Percentiles rank a stretch among this genome's conserved stretches.
phyloP scores from a whole-genome alignment of 2,329 filamentous ascomycete genomes.

The Rhytidhysteron rufulum region DNA sequence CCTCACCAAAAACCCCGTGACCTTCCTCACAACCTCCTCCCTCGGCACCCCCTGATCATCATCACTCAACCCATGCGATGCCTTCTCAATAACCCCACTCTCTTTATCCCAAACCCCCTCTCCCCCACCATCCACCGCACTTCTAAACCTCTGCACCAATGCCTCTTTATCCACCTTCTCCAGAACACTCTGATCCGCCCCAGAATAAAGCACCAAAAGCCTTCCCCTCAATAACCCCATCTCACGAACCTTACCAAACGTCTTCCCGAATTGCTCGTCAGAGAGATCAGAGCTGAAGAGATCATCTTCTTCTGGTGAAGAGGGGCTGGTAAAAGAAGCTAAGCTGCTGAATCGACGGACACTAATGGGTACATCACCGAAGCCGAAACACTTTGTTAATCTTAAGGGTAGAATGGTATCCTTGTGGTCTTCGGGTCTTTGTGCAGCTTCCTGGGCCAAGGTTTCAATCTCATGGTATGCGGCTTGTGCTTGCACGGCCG shows the following conservation, averaged over 20 bases:
- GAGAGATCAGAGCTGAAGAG: constrained; percentile 20
- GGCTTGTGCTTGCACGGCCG: constrained; percentile 9
- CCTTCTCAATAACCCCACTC: constrained; percentile 46
- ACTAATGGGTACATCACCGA: neutral
- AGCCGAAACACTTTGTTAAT: neutral
- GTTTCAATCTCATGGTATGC: constrained; percentile 12
- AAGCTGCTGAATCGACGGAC: constrained; percentile 12
- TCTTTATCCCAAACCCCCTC: constrained; percentile 43
- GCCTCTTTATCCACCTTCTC: constrained; percentile 43
- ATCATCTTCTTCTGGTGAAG: constrained; percentile 14
- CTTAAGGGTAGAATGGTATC: neutral
- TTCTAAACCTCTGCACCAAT: constrained; percentile 42
- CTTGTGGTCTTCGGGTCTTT: constrained; percentile 1
- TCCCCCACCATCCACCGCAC: constrained; percentile 34
- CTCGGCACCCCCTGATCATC: constrained; percentile 44
- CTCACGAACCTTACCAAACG: constrained; percentile 33
- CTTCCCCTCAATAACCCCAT: neutral
- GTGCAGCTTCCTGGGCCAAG: constrained; percentile 20
- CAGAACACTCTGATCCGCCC: constrained; percentile 44
- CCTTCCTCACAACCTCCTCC: constrained; percentile 14
- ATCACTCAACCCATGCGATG: constrained; percentile 48
- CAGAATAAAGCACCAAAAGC: constrained; percentile 30
- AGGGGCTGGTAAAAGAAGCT: constrained; percentile 14
- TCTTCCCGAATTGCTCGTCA: constrained; percentile 23
- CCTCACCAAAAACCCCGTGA: too few species aligned